Conservation (phyloP, 2,329 filamentous ascomycete genomes). For the Herpotrichia juniperi region DNA sequence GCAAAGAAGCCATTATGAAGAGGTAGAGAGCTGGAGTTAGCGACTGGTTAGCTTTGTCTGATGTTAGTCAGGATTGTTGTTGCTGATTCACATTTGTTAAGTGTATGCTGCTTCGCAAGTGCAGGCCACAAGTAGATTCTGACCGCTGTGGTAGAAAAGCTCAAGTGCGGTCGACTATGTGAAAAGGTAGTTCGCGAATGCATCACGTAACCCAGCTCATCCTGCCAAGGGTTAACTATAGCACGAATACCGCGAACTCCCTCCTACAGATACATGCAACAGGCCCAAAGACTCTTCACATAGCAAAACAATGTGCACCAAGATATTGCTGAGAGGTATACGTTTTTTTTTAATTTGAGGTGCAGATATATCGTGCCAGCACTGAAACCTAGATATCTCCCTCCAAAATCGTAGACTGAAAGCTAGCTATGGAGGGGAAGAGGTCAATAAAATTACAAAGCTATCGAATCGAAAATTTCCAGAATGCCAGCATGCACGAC, state of each 20-base stretch:
- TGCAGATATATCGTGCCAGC: conserved; percentile 5
- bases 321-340: too few species aligned
- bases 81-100: neutral
- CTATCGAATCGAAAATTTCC: conserved; percentile 18
- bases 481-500: conserved; percentile 12
- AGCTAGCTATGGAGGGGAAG: neutral
- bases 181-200: neutral
- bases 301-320: too few species aligned
- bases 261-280: too few species aligned
- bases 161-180: neutral
- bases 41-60: neutral
- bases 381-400: conserved; percentile 10
- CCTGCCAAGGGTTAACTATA: neutral
- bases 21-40: neutral
- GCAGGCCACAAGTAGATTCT: neutral
- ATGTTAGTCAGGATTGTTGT: neutral
- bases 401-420: conserved; percentile 3
- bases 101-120: neutral
- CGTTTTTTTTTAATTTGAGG: neutral
- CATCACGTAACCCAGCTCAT: neutral
- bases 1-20: conserved; percentile 51
- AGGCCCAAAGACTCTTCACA: too few species aligned
- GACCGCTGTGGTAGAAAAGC: neutral
- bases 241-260: too few species aligned
- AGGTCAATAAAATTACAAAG: conserved; percentile 12